Conservation (phyloP, 169 alveolate genomes). For the Plasmodium berghei region DNA sequence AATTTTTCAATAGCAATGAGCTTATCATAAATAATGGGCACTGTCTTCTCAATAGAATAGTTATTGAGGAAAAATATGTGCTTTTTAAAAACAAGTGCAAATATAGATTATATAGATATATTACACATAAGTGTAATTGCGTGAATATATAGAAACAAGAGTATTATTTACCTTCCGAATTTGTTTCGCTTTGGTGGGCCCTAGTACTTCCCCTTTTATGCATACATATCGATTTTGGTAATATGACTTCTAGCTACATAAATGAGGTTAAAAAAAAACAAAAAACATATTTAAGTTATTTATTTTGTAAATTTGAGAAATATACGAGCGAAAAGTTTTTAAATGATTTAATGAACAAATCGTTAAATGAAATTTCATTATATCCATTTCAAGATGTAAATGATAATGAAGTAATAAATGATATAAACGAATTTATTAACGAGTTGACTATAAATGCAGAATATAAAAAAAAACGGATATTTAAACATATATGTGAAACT, state of each 20-base stretch:
- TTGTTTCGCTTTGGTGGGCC: too few species aligned
- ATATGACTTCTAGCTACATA: conserved; percentile 74
- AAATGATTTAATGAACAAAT: conserved; percentile 54
- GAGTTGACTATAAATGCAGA: conserved; percentile 74
- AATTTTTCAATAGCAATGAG: not conserved
- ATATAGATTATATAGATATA: too few species aligned
- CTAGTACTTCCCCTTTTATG: too few species aligned
- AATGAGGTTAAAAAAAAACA: conserved; percentile 59
- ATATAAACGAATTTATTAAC: conserved; percentile 57
- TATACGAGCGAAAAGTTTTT: conserved; percentile 58
- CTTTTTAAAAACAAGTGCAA: too few species aligned
- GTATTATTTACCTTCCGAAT: too few species aligned
- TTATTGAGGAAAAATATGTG: too few species aligned
- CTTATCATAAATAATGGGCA: too few species aligned
- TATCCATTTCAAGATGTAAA: conserved; percentile 77
- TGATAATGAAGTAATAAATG: conserved; percentile 65
- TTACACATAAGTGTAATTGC: too few species aligned
- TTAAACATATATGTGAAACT: conserved; percentile 66
- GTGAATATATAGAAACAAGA: too few species aligned
- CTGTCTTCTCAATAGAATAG: too few species aligned
- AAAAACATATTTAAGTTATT: conserved; percentile 58
- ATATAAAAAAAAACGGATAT: conserved; percentile 70
- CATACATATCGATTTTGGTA: not conserved
- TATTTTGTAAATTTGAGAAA: conserved; percentile 56
- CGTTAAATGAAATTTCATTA: conserved; percentile 72